Evolutionary conservation across 2,329 filamentous ascomycete species (phyloP).

Genomic region (Tolypocladium amazonense): DNA sequence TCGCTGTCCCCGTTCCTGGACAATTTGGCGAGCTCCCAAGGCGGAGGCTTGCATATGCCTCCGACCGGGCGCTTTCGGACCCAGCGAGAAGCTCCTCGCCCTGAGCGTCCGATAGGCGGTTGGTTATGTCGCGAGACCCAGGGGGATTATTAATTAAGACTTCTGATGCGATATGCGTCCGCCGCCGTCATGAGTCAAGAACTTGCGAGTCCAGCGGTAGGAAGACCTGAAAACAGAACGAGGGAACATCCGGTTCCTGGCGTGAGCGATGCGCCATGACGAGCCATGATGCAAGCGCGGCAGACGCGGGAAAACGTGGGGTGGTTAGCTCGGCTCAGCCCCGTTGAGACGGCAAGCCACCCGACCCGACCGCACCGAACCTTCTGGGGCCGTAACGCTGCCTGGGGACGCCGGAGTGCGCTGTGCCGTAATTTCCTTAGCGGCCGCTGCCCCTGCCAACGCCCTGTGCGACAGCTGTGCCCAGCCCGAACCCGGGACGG

Average conservation of each 20-base stretch:
- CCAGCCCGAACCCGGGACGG: not conserved
- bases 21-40: not conserved
- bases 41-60: not conserved
- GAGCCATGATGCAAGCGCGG: not conserved
- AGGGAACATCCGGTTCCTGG: not conserved
- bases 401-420: not conserved
- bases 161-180: not conserved
- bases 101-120: not conserved
- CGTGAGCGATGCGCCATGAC: not conserved
- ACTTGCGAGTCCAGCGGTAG: not conserved
- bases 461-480: not conserved
- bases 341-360: not conserved
- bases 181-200: not conserved
- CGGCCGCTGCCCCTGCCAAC: not conserved
- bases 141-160: not conserved
- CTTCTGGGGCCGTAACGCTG: not conserved
- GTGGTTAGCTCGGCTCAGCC: not conserved
- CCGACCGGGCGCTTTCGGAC: not conserved
- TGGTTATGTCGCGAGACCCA: not conserved
- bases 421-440: not conserved
- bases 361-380: not conserved
- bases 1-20: not conserved
- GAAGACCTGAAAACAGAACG: not conserved
- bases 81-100: not conserved
- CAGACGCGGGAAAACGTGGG: not conserved